phyloP scores from a whole-genome alignment of 192 early-diverging fungal genomes.

The Mortierella alpina region DNA sequence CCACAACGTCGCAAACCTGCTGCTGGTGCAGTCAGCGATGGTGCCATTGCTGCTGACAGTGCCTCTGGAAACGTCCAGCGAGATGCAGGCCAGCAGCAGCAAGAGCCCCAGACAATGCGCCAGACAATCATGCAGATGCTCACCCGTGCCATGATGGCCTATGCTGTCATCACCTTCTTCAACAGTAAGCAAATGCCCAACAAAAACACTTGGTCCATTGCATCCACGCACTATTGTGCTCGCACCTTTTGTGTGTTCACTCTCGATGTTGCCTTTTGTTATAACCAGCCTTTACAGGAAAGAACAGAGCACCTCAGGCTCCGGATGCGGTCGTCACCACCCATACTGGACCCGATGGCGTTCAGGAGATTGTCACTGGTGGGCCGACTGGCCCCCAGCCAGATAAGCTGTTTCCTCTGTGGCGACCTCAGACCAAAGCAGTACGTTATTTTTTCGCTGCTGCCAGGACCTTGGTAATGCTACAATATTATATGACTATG shows the following conservation, averaged over 20 bases:
- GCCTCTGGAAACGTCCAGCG: not conserved
- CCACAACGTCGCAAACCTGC: constrained; percentile 26
- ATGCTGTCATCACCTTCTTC: constrained; percentile 27
- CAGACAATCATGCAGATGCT: constrained; percentile 31
- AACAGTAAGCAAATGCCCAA: constrained; percentile 6
- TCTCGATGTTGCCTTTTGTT: not conserved
- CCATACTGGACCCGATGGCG: constrained; percentile 7
- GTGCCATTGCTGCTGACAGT: constrained; percentile 1
- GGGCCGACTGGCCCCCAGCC: not conserved
- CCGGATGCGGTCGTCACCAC: constrained; percentile 20
- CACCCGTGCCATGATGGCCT: constrained; percentile 35
- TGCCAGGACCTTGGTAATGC: not conserved
- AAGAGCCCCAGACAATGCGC: constrained; percentile 9
- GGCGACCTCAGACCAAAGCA: constrained; percentile 25
- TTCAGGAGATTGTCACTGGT: constrained; percentile 3
- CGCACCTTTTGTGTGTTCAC: too few species aligned
- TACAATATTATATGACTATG: not conserved
- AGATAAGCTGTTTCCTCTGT: constrained; percentile 33
- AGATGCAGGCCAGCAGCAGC: constrained; percentile 10
- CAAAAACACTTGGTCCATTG: too few species aligned
- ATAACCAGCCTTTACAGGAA: constrained; percentile 25
- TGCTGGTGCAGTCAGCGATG: constrained; percentile 2
- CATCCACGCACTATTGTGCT: too few species aligned
- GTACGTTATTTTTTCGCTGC: not conserved
- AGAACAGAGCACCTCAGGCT: not conserved